phyloP scores from a whole-genome alignment of 179 eudicot genomes.

The Spinacia oleracea region DNA sequence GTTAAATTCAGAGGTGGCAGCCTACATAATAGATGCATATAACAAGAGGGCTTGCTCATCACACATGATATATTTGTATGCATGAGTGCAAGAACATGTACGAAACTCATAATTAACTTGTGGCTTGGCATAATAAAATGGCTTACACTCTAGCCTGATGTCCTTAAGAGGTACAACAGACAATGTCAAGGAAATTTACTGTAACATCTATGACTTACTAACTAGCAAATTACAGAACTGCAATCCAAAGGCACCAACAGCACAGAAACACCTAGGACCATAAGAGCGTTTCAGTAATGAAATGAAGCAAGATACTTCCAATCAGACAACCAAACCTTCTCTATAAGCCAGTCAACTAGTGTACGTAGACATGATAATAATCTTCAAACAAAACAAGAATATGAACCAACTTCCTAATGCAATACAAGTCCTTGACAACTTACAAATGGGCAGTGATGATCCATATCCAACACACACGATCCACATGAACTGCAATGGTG shows the following conservation, averaged over 20 bases:
- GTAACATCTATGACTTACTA: not conserved
- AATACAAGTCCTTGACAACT: conserved; percentile 32
- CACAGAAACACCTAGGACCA: not conserved
- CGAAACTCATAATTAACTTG: not conserved
- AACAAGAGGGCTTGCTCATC: not conserved
- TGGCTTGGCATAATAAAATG: not conserved
- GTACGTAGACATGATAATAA: not conserved
- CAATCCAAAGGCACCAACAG: not conserved
- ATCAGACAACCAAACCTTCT: not conserved
- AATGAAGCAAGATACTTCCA: not conserved
- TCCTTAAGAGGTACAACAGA: not conserved
- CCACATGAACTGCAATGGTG: conserved; percentile 98
- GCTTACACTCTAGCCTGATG: not conserved
- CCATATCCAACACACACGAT: conserved; percentile 90
- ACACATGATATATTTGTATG: not conserved
- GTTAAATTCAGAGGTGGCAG: too few species aligned
- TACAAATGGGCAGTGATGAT: conserved; percentile 99
- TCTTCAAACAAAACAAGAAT: not conserved
- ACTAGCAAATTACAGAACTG: not conserved
- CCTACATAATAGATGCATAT: not conserved
- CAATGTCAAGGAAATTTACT: not conserved
- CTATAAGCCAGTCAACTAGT: not conserved
- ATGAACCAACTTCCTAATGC: not conserved
- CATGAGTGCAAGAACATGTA: not conserved
- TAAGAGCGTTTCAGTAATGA: not conserved